Conservation (phyloP, 2,329 filamentous ascomycete species). For the Tolypocladium sp. region DNA sequence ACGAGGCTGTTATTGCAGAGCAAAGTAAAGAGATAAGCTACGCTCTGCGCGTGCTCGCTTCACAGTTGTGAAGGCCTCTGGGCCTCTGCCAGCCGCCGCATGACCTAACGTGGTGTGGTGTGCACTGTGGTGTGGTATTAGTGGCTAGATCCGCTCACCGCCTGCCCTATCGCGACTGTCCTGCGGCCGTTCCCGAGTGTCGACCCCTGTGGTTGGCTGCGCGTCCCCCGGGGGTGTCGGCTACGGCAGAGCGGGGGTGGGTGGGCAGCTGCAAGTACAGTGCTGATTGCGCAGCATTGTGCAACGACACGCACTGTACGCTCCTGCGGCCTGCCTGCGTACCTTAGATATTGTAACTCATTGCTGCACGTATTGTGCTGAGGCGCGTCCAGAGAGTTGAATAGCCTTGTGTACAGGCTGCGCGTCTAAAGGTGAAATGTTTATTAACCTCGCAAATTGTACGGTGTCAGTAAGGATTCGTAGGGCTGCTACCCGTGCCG, state of each 20-base stretch:
- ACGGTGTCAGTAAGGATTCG: background rate
- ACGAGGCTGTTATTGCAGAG: background rate
- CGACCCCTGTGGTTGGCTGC: constrained; percentile 5
- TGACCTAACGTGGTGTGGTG: background rate
- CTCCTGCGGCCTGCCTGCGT: too few relatives aligned
- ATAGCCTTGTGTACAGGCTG: background rate
- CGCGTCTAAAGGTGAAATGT: background rate
- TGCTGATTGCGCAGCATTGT: too few relatives aligned
- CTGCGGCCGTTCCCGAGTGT: constrained; percentile 1
- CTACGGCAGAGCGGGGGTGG: background rate
- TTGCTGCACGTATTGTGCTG: background rate
- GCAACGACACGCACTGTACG: too few relatives aligned
- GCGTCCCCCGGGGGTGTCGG: too few relatives aligned
- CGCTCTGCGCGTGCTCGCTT: background rate
- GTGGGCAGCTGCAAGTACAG: background rate
- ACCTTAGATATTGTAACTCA: too few relatives aligned
- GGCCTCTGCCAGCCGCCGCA: background rate
- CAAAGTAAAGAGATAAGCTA: background rate
- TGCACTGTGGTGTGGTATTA: constrained; percentile 4
- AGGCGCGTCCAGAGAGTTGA: background rate
- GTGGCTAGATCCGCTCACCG: constrained; percentile 9
- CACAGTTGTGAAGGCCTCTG: background rate
- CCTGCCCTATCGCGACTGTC: constrained; percentile 5
- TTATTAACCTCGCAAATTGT: background rate
- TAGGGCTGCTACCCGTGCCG: background rate